Conservation (phyloP, 2,329 filamentous ascomycete species). For the Colletotrichum gigasporum region DNA sequence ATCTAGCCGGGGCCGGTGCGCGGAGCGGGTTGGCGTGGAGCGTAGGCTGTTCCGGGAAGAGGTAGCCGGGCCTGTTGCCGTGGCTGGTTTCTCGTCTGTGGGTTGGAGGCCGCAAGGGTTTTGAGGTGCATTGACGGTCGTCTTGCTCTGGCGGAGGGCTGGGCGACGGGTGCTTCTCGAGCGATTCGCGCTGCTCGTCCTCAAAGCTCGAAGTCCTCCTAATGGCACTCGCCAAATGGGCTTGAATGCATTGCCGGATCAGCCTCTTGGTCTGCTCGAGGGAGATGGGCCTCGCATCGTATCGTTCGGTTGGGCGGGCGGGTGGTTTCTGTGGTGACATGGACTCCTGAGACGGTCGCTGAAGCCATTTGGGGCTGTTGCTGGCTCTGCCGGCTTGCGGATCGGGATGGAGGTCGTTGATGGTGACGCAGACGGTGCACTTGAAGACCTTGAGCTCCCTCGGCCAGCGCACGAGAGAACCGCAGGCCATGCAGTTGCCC, state of each 20-base stretch:
- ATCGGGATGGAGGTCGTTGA: slow-evolving; percentile 73
- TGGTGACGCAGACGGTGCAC: slow-evolving; percentile 84
- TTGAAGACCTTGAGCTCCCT: slow-evolving; percentile 77
- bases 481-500: slow-evolving; percentile 87
- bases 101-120: neutral
- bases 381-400: slow-evolving; percentile 13
- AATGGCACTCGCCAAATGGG: slow-evolving; percentile 45
- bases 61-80: slow-evolving; percentile 28
- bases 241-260: slow-evolving; percentile 48
- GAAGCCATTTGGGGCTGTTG: slow-evolving; percentile 30
- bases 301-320: slow-evolving; percentile 18
- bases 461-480: slow-evolving; percentile 82
- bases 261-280: slow-evolving; percentile 67
- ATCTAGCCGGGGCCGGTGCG: slow-evolving; percentile 39
- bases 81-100: slow-evolving; percentile 24
- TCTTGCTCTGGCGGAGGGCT: neutral
- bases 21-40: slow-evolving; percentile 44
- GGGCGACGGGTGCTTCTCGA: neutral
- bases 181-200: slow-evolving; percentile 15
- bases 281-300: slow-evolving; percentile 54
- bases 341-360: slow-evolving; percentile 23
- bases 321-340: slow-evolving; percentile 23
- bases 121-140: slow-evolving; percentile 7
- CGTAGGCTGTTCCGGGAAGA: slow-evolving; percentile 50
- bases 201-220: slow-evolving; percentile 32